These are phyloP conservation scores for Cryphonectria nitschkei DNA, from an alignment of 2,329 filamentous ascomycete genomes.

Conservation along the genomic window DNA sequence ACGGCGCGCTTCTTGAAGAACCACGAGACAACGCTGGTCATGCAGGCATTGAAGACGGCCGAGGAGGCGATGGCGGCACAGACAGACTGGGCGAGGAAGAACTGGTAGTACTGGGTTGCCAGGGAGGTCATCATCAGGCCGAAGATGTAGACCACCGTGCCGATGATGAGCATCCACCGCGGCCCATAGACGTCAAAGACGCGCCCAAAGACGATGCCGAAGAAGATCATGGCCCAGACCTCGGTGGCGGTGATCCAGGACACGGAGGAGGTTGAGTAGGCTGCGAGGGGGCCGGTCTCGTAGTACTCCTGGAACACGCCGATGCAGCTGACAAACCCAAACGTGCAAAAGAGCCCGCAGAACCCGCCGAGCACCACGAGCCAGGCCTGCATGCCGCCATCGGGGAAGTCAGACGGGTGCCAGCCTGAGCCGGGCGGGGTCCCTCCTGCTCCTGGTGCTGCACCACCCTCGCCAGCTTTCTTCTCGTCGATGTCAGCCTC, in stretches of 20 bases:
- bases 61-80: constrained; percentile 40
- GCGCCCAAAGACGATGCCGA: constrained; percentile 48
- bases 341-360: constrained; percentile 43
- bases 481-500: constrained; percentile 40
- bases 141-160: constrained; percentile 58
- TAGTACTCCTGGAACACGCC: constrained; percentile 65
- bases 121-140: constrained; percentile 65
- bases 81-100: constrained; percentile 44
- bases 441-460: background rate
- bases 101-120: constrained; percentile 44
- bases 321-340: constrained; percentile 45
- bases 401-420: constrained; percentile 53
- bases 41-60: constrained; percentile 42
- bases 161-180: constrained; percentile 54
- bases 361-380: constrained; percentile 47
- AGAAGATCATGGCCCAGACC: constrained; percentile 48
- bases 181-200: constrained; percentile 64
- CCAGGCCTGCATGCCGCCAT: constrained; percentile 56
- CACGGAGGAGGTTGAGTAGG: constrained; percentile 53
- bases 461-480: constrained; percentile 28
- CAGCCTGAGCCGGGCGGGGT: constrained; percentile 34
- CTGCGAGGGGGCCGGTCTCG: constrained; percentile 47
- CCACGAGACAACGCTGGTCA: constrained; percentile 47
- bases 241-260: constrained; percentile 62
- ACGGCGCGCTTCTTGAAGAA: constrained; percentile 51